Base-by-base conservation (phyloP, 1,284 basidiomycete species). In the Limonomyces culmigenus region DNA sequence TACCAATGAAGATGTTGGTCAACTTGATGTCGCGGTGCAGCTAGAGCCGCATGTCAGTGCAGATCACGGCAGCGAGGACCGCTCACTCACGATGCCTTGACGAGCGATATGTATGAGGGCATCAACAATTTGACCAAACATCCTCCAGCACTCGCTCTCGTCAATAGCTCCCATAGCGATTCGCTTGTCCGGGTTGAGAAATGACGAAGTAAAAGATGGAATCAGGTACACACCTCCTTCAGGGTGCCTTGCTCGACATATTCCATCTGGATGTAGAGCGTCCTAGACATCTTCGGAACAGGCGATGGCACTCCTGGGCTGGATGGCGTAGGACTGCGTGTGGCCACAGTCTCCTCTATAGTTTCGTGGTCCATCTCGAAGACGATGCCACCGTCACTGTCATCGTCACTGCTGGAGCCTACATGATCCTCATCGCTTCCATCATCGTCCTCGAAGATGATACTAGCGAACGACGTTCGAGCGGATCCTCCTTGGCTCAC, bases 1-100 rank as follows among this genome's bases (percentile, higher is more conserved):
- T 43, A 83, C 81, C 83, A 34, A 93, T 85, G 51, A 93, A 86
- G 41, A 93, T 88, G 47, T 93, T 93, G 0, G 81, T 84, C 12
- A 87, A 60, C 51, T 93, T 95, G 53, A 93, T 83, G 52, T 96
- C 92, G 33, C 92, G 70, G 58, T 96, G 91, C 19, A 96, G 53
- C 74, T 76, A 39, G 5, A 32, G 19, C 6, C 29, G 18, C 20
- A 29, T 8, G 3, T 8, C 29, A 14, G 18, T 16, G 10, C n/a
- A 35, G 21, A 49, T 8, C 46, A 32, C 25, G 20, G 34, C 17
- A 12, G 16, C 20, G 4, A 17, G 29, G 13, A 35, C 41, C 23
- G 16, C 21, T 19, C n/a, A 5, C 23, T 33, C 33, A 76, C 80
- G 45, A 97, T 92, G 18, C 85, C 84, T 33, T 87, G 63, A 19